Percentiles rank a stretch among this genome's conserved stretches.
phyloP scores from a whole-genome alignment of 1,284 basidiomycete genomes.

The Trichosporon sp. region DNA sequence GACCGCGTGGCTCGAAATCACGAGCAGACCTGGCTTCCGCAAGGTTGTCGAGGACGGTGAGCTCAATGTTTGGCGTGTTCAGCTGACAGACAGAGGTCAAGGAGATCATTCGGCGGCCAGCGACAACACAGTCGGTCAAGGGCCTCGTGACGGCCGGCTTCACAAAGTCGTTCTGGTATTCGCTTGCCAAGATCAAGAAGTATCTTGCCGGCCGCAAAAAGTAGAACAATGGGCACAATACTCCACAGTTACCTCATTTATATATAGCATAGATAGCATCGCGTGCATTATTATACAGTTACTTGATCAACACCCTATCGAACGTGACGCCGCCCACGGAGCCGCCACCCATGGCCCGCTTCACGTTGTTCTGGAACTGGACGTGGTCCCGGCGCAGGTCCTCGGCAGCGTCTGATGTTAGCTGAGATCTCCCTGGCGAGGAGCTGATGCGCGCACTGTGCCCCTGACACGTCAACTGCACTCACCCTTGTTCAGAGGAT shows the following conservation, averaged over 20 bases:
- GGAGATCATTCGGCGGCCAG: conserved; percentile 77
- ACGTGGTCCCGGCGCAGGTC: conserved; percentile 84
- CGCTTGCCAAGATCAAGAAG: conserved; percentile 74
- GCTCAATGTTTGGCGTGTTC: conserved; percentile 31
- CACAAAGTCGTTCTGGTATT: conserved; percentile 75
- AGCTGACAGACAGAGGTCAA: conserved; percentile 64
- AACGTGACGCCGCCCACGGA: conserved; percentile 74
- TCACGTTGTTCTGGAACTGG: conserved; percentile 78
- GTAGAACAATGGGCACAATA: background rate
- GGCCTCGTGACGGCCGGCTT: conserved; percentile 81
- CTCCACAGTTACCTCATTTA: background rate
- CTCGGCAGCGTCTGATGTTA: conserved; percentile 81
- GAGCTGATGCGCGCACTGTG: background rate
- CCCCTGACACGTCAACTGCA: background rate
- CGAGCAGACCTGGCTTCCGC: conserved; percentile 65
- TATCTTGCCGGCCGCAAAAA: conserved; percentile 64
- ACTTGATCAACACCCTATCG: conserved; percentile 65
- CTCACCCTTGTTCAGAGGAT: conserved; percentile 96
- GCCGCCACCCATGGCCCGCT: conserved; percentile 76
- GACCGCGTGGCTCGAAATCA: conserved; percentile 74
- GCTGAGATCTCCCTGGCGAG: background rate
- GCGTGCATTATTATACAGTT: conserved; percentile 23
- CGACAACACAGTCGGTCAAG: conserved; percentile 80
- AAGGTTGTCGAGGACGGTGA: conserved; percentile 65
- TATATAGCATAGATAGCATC: conserved; percentile 15